These are phyloP conservation scores for Alternaria postmessia DNA, from an alignment of 2,329 filamentous ascomycete species.

Conservation along the genomic window DNA sequence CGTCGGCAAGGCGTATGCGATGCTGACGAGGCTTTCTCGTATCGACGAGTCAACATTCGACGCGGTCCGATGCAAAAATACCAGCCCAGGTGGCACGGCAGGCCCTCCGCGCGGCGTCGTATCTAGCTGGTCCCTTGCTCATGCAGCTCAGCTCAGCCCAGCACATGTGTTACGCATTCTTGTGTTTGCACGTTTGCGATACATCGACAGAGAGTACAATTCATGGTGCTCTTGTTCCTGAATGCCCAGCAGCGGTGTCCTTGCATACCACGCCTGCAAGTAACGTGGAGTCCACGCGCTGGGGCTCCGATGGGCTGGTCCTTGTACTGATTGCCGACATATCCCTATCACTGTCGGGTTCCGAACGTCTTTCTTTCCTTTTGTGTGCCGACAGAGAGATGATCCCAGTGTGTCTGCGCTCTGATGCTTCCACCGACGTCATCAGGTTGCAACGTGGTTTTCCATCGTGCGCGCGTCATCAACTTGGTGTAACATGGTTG, in stretches of 20 bases:
- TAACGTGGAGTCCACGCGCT: slow-evolving; percentile 1
- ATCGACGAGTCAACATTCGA: slow-evolving; percentile 10
- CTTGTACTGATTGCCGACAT: slow-evolving; percentile 2
- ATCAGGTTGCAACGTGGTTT: not conserved
- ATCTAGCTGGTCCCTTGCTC: slow-evolving; percentile 1
- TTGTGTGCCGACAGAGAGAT: not conserved
- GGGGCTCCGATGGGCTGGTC: not conserved
- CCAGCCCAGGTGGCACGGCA: slow-evolving; percentile 8
- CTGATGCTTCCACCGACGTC: slow-evolving; percentile 8
- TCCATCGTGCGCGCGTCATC: not conserved
- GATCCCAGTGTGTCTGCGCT: not conserved
- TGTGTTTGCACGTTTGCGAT: not conserved
- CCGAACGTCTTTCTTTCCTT: slow-evolving; percentile 6
- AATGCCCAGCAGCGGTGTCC: slow-evolving; percentile 1
- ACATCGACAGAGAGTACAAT: not conserved
- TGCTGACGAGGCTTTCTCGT: slow-evolving; percentile 12
- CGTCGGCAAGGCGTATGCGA: slow-evolving; percentile 1
- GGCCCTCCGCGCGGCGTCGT: not conserved
- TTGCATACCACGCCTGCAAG: not conserved
- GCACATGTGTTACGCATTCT: not conserved
- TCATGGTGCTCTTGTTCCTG: not conserved
- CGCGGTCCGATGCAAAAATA: not conserved
- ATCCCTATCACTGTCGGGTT: not conserved
- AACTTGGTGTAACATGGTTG: too few relatives aligned
- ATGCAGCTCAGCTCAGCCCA: not conserved